Conservation (phyloP, 176 grass and related monocot species). For the Leersia perrieri region DNA sequence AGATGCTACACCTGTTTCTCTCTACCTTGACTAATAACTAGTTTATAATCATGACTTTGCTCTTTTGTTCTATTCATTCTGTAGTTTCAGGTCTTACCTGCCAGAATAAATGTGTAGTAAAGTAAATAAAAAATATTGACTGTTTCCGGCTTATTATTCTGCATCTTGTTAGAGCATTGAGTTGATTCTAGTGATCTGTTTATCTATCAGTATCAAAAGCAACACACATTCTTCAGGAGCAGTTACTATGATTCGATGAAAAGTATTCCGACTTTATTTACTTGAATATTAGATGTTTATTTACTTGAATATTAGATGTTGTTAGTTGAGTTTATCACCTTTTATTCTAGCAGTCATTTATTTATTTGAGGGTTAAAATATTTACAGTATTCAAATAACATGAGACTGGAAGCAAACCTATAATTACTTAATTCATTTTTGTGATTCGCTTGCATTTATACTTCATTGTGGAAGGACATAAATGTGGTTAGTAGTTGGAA, state of each 20-base stretch:
- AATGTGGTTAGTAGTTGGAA: too few relatives aligned
- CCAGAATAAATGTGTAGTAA: constrained; percentile 5
- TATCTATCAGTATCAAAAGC: neutral
- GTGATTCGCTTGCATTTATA: too few relatives aligned
- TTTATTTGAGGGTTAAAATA: neutral
- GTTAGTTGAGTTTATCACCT: neutral
- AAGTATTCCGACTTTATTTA: neutral
- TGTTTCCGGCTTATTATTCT: constrained; percentile 5
- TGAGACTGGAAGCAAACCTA: neutral
- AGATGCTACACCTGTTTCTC: constrained; percentile 16
- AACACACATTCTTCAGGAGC: neutral
- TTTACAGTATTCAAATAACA: neutral
- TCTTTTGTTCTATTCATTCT: neutral
- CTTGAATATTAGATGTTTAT: constrained; percentile 4
- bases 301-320: too few relatives aligned
- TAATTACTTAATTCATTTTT: too few relatives aligned
- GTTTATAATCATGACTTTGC: neutral
- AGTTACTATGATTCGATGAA: too few relatives aligned
- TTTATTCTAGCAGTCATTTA: neutral
- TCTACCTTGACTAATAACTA: neutral
- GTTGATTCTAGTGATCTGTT: neutral
- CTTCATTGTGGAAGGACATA: too few relatives aligned
- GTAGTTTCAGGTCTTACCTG: neutral
- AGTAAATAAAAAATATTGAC: neutral
- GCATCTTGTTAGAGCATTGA: constrained; percentile 4